phyloP scores from a whole-genome alignment of 140 eudicot genomes.

The Anethum foeniculum region DNA sequence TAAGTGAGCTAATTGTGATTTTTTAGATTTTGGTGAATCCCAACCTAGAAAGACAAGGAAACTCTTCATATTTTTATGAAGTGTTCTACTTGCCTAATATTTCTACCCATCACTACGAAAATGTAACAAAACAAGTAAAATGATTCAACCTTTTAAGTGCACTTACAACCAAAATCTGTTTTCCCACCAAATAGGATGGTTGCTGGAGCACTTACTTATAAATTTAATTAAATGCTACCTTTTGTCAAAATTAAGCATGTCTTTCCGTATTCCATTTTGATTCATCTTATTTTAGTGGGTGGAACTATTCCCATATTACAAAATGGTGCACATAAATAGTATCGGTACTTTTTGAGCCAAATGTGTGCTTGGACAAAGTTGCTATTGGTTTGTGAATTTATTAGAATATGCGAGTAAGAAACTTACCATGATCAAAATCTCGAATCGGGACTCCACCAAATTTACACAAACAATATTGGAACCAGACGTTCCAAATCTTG shows the following conservation, averaged over 20 bases:
- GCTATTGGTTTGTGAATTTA: no score
- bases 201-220: not conserved
- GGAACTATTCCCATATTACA: no score
- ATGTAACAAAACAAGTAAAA: not conserved
- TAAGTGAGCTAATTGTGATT: not conserved
- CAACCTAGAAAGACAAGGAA: slow-evolving; percentile 1
- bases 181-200: not conserved
- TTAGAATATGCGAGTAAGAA: not conserved
- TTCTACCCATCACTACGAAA: not conserved
- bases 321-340: not conserved
- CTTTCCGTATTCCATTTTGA: not conserved
- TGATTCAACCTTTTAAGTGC: not conserved
- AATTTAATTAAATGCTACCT: not conserved
- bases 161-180: not conserved
- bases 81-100: not conserved
- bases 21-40: not conserved
- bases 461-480: not conserved
- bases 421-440: not conserved
- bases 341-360: not conserved
- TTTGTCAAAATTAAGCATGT: not conserved
- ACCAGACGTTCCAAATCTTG: not conserved
- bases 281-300: not conserved
- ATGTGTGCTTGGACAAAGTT: not conserved
- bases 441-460: not conserved
- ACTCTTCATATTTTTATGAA: not conserved